phyloP scores from a whole-genome alignment of 306 rosid species.

The Notholithocarpus densiflorus region DNA sequence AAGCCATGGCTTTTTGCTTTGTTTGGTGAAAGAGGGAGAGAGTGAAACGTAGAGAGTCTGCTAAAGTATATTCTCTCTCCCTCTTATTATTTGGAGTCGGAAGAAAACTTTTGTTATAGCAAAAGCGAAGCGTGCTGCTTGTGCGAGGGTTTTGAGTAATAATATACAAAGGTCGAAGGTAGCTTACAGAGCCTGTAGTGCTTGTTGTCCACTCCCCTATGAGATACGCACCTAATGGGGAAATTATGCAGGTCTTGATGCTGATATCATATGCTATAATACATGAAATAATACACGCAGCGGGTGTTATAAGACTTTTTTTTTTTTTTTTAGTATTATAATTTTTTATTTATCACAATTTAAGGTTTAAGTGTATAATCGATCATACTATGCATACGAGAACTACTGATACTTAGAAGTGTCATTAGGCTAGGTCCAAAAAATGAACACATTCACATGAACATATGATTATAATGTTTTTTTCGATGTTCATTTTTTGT shows the following conservation, averaged over 20 bases:
- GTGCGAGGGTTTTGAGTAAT: background rate
- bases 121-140: background rate
- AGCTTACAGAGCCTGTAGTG: background rate
- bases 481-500: no score
- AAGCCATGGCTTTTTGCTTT: background rate
- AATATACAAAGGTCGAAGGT: background rate
- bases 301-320: no score
- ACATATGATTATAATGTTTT: no score
- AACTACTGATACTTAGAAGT: no score
- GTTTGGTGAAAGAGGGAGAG: background rate
- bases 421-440: no score
- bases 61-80: background rate
- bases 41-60: background rate
- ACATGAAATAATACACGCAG: no score
- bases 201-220: background rate
- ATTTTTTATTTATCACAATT: no score
- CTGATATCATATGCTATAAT: no score
- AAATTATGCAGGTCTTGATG: background rate
- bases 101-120: background rate
- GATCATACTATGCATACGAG: no score
- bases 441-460: no score
- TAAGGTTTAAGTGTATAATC: no score
- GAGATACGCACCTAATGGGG: background rate
- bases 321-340: no score
- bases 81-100: background rate